Evolutionary conservation across 139 green algal species (phyloP).

Genomic region (Chlorella ohadii): DNA sequence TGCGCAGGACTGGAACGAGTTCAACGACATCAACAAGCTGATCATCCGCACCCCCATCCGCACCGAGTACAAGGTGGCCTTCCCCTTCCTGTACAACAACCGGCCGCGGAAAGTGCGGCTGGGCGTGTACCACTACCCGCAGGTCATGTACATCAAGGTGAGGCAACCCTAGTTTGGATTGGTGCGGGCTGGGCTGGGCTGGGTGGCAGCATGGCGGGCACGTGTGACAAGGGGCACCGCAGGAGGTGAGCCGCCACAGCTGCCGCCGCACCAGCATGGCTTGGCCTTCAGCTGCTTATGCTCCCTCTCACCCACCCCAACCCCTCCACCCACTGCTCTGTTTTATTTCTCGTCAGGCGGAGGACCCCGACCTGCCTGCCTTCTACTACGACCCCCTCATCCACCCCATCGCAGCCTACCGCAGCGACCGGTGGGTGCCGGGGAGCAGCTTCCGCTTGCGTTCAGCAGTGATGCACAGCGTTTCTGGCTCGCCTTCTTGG

Average conservation of each 20-base stretch:
- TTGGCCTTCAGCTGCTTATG: too few relatives aligned
- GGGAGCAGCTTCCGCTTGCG: too few relatives aligned
- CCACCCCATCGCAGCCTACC: slow-evolving; percentile 97
- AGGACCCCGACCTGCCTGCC: slow-evolving; percentile 98
- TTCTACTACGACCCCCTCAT: slow-evolving; percentile 99
- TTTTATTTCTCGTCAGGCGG: slow-evolving; percentile 43
- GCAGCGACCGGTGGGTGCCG: slow-evolving; percentile 12
- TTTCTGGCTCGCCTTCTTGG: too few relatives aligned
- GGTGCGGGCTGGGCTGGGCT: not conserved
- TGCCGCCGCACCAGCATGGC: too few relatives aligned
- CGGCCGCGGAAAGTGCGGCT: slow-evolving; percentile 94
- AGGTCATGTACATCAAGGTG: slow-evolving; percentile 99
- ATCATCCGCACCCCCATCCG: slow-evolving; percentile 95
- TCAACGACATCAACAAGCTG: slow-evolving; percentile 99
- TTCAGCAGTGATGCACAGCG: too few relatives aligned
- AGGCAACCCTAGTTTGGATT: not conserved
- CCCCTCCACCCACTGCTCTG: too few relatives aligned
- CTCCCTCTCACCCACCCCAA: too few relatives aligned
- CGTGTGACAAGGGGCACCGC: too few relatives aligned
- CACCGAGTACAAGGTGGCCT: slow-evolving; percentile 96
- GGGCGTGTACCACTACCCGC: slow-evolving; percentile 91
- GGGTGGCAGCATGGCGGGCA: too few relatives aligned
- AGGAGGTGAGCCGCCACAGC: too few relatives aligned
- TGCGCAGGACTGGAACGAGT: slow-evolving; percentile 99
- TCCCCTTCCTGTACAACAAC: slow-evolving; percentile 99